Conservation (phyloP, 225 moss, liverwort and hornwort species). For the Pseudoscleropodium purum region DNA sequence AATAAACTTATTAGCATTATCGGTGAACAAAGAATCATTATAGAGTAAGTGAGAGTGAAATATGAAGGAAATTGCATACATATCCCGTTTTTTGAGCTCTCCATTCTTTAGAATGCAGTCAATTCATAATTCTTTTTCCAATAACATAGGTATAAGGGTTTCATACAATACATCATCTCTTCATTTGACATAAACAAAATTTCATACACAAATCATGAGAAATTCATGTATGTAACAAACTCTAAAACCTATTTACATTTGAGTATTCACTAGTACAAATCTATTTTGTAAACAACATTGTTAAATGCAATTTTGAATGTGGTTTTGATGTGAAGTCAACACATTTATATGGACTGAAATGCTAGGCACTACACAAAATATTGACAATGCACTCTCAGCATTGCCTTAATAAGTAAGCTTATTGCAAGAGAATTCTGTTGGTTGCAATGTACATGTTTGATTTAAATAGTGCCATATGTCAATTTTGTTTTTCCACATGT, state of each 20-base stretch:
- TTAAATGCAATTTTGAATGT: not conserved
- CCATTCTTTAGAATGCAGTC: rapidly evolving
- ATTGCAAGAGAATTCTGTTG: not conserved
- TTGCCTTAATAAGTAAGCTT: not conserved
- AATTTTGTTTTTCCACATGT: not conserved
- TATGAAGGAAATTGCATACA: not conserved
- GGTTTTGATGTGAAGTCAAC: not conserved
- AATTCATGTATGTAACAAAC: not conserved
- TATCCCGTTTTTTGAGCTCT: not conserved
- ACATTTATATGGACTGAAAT: not conserved
- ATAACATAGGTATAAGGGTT: not conserved
- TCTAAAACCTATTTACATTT: not conserved
- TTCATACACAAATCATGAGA: not conserved
- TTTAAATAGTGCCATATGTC: not conserved
- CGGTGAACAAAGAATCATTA: not conserved
- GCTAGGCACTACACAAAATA: not conserved
- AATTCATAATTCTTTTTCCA: not conserved
- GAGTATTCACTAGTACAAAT: not conserved
- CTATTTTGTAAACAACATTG: not conserved
- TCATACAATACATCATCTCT: not conserved
- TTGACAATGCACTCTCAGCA: rapidly evolving
- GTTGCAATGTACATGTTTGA: not conserved
- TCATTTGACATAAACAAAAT: not conserved
- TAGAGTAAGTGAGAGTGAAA: not conserved
- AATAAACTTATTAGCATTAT: not conserved